Evolutionary conservation across 2,329 filamentous ascomycete genomes (phyloP), one percentile per base, ranked within the genome.

Genomic region (Fusarium nelsonii): DNA sequence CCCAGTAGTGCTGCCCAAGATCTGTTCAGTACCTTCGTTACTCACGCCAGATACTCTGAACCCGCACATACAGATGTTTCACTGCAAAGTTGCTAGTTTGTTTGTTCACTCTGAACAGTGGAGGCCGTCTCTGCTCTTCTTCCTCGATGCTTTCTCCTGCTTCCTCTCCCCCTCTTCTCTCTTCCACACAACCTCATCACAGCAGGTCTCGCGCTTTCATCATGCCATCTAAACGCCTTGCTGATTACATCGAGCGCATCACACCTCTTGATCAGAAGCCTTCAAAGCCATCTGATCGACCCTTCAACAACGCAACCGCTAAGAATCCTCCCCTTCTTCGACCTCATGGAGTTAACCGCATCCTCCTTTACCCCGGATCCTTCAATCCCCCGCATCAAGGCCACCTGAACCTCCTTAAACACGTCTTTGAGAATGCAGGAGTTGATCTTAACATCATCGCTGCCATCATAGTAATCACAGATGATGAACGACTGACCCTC

Each of bases 371-470:
- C 52, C 78, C 78, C 1, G 80, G 80, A 1, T 76, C 75, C 11
- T 81, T 81, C 69, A 81, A 81, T 52, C 80, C 79, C 1, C 78
- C 80, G 15, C 78, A 81, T 50, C 68, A 59, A 8, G 78, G 79
- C 0, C 79, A 81, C 45, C 44, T 76, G 1, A 60, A 76, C 1
- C 73, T 81, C 5, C 73, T 81, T 1, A 53, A 58, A 1, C 71
- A 80, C 52, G 73, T 74, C 10, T 74, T 76, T 36, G 46, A 58
- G 1, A 71, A 78, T 41, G 68, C 70, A 8, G 75, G 74, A 6
- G 46, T 60, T 3, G 76, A 77, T 16, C 62, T 80, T 8, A 55
- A 76, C 32, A 60, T 80, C 15, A 56, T 75, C 8, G 78, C 69
- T 6, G 78, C 78, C 3, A 70, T 81, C n/a, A 57, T 80, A 16